These are phyloP conservation scores for Quercus mongolica DNA, from an alignment of 306 rosid genomes.

Conservation along the genomic window DNA sequence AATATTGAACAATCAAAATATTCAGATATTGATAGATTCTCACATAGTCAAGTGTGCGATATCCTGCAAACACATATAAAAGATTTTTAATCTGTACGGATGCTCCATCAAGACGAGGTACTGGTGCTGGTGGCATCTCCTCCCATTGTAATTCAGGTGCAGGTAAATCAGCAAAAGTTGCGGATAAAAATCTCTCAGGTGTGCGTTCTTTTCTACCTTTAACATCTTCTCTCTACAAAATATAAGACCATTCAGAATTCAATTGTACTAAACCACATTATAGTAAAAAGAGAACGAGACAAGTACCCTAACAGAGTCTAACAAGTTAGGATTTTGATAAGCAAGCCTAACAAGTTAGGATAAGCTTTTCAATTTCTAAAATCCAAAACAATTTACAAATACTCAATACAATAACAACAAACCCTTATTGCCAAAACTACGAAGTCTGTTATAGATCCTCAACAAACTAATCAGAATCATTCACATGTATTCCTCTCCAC, in stretches of 20 bases:
- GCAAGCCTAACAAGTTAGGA: background rate
- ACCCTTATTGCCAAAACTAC: too few species aligned
- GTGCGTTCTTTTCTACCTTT: constrained; percentile 6
- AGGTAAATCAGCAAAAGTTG: constrained; percentile 73
- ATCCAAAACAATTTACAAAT: background rate
- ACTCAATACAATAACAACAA: background rate
- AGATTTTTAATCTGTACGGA: constrained; percentile 64
- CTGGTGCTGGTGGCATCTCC: constrained; percentile 74
- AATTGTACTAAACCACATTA: background rate
- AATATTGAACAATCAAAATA: background rate
- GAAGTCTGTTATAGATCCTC: too few species aligned
- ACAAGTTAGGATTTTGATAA: background rate
- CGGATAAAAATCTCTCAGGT: constrained; percentile 41
- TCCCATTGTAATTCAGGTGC: constrained; percentile 84
- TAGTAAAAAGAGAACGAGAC: background rate
- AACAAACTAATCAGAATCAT: too few species aligned
- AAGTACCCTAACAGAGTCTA: background rate
- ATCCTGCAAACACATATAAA: constrained; percentile 77
- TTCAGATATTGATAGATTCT: constrained; percentile 18
- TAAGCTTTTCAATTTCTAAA: background rate
- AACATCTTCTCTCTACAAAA: constrained; percentile 27
- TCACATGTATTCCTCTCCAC: too few species aligned
- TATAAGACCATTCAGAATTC: constrained; percentile 1
- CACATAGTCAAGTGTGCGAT: constrained; percentile 63
- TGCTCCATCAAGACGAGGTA: constrained; percentile 84